Evolutionary conservation across 495 filamentous ascomycete species (phyloP), one percentile per base, ranked within the genome.

Genomic region (Penicillium atrosanguineum): DNA sequence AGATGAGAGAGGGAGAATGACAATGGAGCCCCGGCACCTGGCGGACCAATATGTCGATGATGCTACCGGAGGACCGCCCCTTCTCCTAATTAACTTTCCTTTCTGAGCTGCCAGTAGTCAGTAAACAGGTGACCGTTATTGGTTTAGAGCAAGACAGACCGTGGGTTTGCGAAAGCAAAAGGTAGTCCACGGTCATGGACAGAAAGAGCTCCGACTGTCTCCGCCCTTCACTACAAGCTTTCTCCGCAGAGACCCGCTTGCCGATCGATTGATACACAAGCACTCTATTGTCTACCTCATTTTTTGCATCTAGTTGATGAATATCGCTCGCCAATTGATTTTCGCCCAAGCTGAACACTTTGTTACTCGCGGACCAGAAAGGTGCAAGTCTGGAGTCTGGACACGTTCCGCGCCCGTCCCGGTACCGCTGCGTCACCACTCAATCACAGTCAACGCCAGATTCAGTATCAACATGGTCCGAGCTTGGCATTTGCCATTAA

Each of bases 11-110:
- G 11, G 31, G 11, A 34, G 31, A 14, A 15, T 12, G 9, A 34
- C 31, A 34, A 34, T 12, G 12, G 11, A 14, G 7, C 36, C 28
- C 21, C 51, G 56, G 51, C 51, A 50, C 3, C 5, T 9, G 25
- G 37, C 46, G 51, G 56, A 55, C 46, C n/a, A 42, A 5, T 2
- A 53, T 36, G 39, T 59, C 34, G 28, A 55, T 59, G 56, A 59
- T 59, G 56, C 50, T 1, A 19, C 26, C 16, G 21, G 36, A 37
- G 37, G 39, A 25, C 36, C 36, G 45, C 6, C n/a, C 20, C 16
- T 39, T 25, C 26, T 2, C n/a, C 23, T 31, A 16, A 4, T 6
- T 43, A 41, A 14, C 15, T 20, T 25, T 6, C 18, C 6, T 36
- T 12, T n/a, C n/a, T 16, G 7, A 12, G 31, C 11, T 12, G 31